These are phyloP conservation scores for Cladosporium sp. DNA, from an alignment of 2,329 filamentous ascomycete species.

Conservation along the genomic window DNA sequence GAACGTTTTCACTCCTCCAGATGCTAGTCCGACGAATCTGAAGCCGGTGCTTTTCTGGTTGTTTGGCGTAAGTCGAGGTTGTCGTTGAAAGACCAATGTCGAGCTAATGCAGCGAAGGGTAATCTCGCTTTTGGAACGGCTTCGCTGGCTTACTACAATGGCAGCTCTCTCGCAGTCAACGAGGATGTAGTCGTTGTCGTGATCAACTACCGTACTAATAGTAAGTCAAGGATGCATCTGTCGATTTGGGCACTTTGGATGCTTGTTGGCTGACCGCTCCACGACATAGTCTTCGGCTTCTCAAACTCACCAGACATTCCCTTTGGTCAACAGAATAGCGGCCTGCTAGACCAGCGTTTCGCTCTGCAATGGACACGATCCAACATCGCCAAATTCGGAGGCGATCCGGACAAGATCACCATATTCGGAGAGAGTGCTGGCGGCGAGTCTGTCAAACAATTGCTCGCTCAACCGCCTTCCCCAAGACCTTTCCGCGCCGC, in stretches of 20 bases:
- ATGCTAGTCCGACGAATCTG: not conserved
- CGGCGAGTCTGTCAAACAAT: slow-evolving; percentile 48
- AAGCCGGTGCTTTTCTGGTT: slow-evolving; percentile 38
- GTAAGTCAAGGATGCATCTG: slow-evolving; percentile 37
- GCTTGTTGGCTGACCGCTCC: not conserved
- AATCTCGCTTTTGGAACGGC: not conserved
- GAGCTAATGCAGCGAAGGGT: not conserved
- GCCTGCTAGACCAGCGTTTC: not conserved
- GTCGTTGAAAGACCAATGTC: not conserved
- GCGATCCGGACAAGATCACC: slow-evolving; percentile 28
- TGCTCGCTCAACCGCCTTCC: not conserved
- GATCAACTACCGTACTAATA: slow-evolving; percentile 39
- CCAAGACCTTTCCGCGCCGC: not conserved
- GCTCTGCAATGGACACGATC: not conserved
- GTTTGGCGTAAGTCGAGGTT: not conserved
- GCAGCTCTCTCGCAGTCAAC: slow-evolving; percentile 35
- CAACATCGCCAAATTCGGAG: slow-evolving; percentile 44
- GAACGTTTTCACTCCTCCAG: not conserved
- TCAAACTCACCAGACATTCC: not conserved
- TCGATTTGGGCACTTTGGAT: not conserved
- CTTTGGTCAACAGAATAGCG: not conserved
- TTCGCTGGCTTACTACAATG: slow-evolving; percentile 1
- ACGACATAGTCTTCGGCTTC: not conserved
- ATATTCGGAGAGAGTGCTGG: slow-evolving; percentile 28
- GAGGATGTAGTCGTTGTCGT: slow-evolving; percentile 41